Base-by-base conservation (phyloP, 106 monocot species). In the Agapanthus africanus region DNA sequence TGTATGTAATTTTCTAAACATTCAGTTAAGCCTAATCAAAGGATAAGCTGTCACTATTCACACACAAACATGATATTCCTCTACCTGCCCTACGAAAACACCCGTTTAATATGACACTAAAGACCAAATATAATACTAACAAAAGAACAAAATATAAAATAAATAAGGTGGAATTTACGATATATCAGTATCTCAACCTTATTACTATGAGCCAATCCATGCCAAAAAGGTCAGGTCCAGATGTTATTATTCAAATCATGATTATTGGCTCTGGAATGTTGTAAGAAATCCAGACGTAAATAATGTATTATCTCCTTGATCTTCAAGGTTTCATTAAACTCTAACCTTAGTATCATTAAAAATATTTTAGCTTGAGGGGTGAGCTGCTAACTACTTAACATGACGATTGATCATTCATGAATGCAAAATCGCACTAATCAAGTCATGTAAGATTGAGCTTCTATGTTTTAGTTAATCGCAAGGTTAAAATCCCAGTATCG, bases 291-390 rank as follows among this genome's bases (percentile, higher is more conserved):
- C 30, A 57, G 11, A 26, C 22, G 14, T n/a, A 57, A 11, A 21
- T 4, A 49, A 49, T 49, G 49, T 49, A 49, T 49, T 57, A 31
- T 57, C 30, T 30, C 56, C 27, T 57, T 31, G 30, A 57, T 57
- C 30, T 57, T 57, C 56, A 57, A 57, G 56, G 56, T 57, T 57
- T 11, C 30, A 57, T 57, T 30, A 26, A 28, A 30, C 56, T 57
- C 27, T 31, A 57, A 14, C 16, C 14, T 30, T 0, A 31, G 30
- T 30, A 4, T n/a, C n/a, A n/a, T 57, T 30, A 30, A 1, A 25
- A 52, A 52, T 18, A 57, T 30, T 57, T 57, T 57, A 30, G 30
- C 31, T 30, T 31, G 30, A 57, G 10, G 56, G 25, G 3, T 31
- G 30, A 57, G 31, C 30, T 18, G 7, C 27, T 57, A 57, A 18